Base-by-base conservation (phyloP, 2,329 filamentous ascomycete genomes). In the Colletotrichum noveboracense region DNA sequence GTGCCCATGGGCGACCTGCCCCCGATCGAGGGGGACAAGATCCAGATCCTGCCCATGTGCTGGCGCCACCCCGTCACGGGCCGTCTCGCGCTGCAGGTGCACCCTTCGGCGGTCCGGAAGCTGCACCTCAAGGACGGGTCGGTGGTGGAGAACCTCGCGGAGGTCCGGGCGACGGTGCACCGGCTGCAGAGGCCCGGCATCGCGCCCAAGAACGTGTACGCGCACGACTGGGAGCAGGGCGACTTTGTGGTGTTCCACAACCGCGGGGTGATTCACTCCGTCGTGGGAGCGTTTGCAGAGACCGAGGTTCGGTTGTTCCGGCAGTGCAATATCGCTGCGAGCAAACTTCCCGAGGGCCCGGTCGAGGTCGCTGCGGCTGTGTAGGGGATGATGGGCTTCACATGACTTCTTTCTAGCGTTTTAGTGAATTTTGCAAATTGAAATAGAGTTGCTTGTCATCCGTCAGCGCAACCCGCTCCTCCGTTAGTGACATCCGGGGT, bases 191-290 rank as follows among this genome's bases (percentile, higher is more conserved):
- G 94, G 9, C 94, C 94, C 5, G 94, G 90, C 0, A 96, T 96
- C 79, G 90, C 91, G 14, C 94, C 94, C 0, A 82, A 88, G 74
- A 87, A 88, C 76, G 93, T 96, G 13, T 95, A 95, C 81, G 86
- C 93, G 10, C 93, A 95, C 79, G 93, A 96, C 79, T 96, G 94
- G 94, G 87, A 93, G 78, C 91, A 94, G 81, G 94, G 94, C 7
- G 94, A 96, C 80, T 84, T 95, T 73, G 94, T 95, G 1, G 86
- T 96, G 30, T 96, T 96, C 84, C 93, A 96, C 83, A 96, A 96
- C 81, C 91, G 93, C 12, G 94, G 94, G 2, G 88, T 95, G 18
- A 82, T 96, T 71, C 94, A 96, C 83, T 93, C 91, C 5, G 94
- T 96, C 3, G 94, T 95, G 1, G 94, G 94, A 2, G 92, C 93